Evolutionary conservation across 805 yeast species (phyloP), one percentile per base, ranked within the genome.

Genomic region (Ogataea allantospora): DNA sequence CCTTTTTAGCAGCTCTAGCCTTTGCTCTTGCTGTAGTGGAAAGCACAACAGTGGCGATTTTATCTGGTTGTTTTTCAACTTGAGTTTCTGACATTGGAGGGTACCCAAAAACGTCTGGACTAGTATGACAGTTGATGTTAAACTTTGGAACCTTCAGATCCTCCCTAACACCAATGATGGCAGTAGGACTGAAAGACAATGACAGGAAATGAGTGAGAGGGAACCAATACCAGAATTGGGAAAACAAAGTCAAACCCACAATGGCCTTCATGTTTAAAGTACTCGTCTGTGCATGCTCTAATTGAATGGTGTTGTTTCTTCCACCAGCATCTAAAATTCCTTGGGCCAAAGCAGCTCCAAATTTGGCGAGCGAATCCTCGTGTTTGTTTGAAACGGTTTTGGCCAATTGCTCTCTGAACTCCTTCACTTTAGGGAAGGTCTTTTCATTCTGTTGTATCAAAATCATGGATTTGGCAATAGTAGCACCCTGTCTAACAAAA

Each of bases 251-350:
- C 50, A 93, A 68, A 26, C 99, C 99, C 40, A 89, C 95, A 53
- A 93, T 82, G 0, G 96, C 93, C 62, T 85, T 84, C 58, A 83
- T 80, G 64, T 93, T 91, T 48, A 93, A 73, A 14, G 95, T 88
- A 44, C 88, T 95, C 27, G 96, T 88, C 50, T 88, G 89, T 16
- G 80, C 55, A 60, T 89, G 87, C 63, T 93, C 97, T 34, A 91
- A 70, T 51, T 84, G 84, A 48, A 93, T 88, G 0, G 98, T 88
- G n/a, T 85, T 95, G 55, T 93, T 93, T 59, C 98, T 80, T 9
- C 99, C 99, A 65, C 99, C 97, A 8, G 98, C 99, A 67, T 93
- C 97, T 60, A 93, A 81, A 47, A 93, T 91, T 63, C 99, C 99
- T 68, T 91, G 97, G 10, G 96, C 91, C 33, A 93, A 68, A 12